Base-by-base conservation (phyloP, 768 basidiomycete species). In the Lentinus brumalis region DNA sequence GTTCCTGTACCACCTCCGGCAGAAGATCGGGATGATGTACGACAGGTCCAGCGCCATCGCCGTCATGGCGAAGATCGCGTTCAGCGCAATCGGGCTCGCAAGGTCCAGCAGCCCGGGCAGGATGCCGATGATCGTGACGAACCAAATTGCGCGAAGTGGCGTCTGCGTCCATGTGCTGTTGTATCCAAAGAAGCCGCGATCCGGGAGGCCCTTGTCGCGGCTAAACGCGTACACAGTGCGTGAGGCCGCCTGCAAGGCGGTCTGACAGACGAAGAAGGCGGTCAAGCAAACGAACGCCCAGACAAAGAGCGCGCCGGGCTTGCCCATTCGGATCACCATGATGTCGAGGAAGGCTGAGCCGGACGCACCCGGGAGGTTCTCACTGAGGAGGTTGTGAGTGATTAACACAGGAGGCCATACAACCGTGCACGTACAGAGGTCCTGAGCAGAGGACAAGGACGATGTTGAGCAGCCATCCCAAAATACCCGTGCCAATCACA, bases 391-490 rank as follows among this genome's bases (percentile, higher is more conserved):
- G 35, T 3, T 11, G 65, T 56, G 4, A 35, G 41, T 14, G 31
- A 12, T 29, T 46, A 42, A 38, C 4, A 15, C 39, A 11, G n/a
- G 15, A 2, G 11, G 21, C 38, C 2, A 5, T 3, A n/a, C 42
- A 5, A n/a, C 6, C 38, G 4, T 29, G 16, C 15, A 77, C 86
- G 67, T 62, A 87, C 86, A 91, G 76, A 56, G 86, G 84, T 7
- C 91, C 91, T 18, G 89, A 91, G 73, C 92, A 94, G 9, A 95
- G 78, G n/a, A 95, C 81, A 32, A 94, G 74, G 5, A 93, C 87
- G 63, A 96, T 90, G 74, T 95, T 96, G 61, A 94, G 80, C 9
- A 95, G 68, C 92, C 92, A 94, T 38, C 92, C 92, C 62, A 92
- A 80, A 47, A 89, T 74, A 56, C 88, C 88, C 4, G 89, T 91